phyloP scores from a whole-genome alignment of 2,329 filamentous ascomycete species.

The Fusarium musae region DNA sequence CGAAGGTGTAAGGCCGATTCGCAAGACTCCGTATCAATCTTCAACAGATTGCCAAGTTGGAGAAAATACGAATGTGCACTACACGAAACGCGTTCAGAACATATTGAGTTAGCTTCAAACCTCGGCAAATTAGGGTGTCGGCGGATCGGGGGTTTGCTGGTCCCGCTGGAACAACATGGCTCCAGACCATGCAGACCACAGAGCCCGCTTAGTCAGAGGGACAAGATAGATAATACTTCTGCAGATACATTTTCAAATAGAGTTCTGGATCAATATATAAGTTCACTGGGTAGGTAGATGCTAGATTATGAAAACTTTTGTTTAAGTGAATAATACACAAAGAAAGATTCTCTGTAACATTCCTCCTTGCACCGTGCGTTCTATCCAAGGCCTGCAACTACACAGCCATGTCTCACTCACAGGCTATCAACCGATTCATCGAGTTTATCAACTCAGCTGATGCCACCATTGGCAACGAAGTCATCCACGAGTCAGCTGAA shows the following conservation, averaged over 20 bases:
- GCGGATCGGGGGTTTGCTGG: not conserved
- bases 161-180: rapidly evolving
- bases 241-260: rapidly evolving
- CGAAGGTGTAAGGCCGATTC: not conserved
- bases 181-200: not conserved
- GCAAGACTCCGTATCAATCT: not conserved
- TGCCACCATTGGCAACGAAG: not conserved
- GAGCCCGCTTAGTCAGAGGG: not conserved
- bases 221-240: not conserved
- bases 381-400: not conserved
- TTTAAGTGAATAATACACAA: rapidly evolving
- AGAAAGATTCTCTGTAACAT: not conserved
- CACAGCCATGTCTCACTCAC: not conserved
- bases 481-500: not conserved
- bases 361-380: not conserved
- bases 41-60: rapidly evolving
- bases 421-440: not conserved
- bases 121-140: not conserved
- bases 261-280: not conserved
- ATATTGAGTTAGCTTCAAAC: not conserved
- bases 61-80: rapidly evolving
- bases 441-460: not conserved
- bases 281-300: not conserved
- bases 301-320: rapidly evolving
- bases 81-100: not conserved